These are phyloP conservation scores for Mucor saturninus DNA, from an alignment of 371 early-diverging fungal genomes.

Conservation along the genomic window DNA sequence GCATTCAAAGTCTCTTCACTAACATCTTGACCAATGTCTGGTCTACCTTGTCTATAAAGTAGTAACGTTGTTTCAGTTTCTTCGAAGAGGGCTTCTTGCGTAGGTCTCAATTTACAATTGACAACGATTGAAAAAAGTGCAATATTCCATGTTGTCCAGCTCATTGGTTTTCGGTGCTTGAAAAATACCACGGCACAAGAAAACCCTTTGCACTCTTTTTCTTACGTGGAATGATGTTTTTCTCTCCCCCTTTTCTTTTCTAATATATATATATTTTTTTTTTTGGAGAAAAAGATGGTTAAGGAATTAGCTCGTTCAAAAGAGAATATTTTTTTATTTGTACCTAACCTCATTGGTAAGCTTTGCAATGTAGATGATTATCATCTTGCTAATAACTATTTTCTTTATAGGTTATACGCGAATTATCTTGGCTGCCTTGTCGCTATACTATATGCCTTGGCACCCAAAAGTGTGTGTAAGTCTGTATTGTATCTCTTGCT, in stretches of 20 bases:
- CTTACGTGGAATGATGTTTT: slow-evolving; percentile 6
- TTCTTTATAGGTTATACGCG: slow-evolving; percentile 78
- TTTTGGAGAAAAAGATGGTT: slow-evolving; percentile 14
- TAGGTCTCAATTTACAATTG: too few species aligned
- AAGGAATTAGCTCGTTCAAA: slow-evolving; percentile 18
- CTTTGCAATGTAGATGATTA: background rate
- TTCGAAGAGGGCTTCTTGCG: too few species aligned
- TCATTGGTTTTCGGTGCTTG: too few species aligned
- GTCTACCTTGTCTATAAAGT: too few species aligned
- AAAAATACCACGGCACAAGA: background rate
- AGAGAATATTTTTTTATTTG: slow-evolving; percentile 83
- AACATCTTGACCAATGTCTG: too few species aligned
- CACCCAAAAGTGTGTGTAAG: slow-evolving; percentile 74
- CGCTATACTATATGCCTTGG: slow-evolving; percentile 77
- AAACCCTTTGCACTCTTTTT: background rate
- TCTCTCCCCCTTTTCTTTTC: slow-evolving; percentile 5
- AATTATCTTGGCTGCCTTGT: slow-evolving; percentile 74
- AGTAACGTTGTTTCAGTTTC: too few species aligned
- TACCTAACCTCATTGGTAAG: slow-evolving; percentile 91
- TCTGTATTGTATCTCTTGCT: slow-evolving; percentile 84
- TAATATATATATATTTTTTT: slow-evolving; percentile 14
- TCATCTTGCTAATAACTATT: background rate
- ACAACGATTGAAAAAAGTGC: too few species aligned
- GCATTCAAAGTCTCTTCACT: too few species aligned
- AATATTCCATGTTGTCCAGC: too few species aligned